Percentiles rank a stretch among this genome's conserved stretches.
Evolutionary conservation across 352 stramenopile species (phyloP).

Genomic region (Pythium vanterpoolii): DNA sequence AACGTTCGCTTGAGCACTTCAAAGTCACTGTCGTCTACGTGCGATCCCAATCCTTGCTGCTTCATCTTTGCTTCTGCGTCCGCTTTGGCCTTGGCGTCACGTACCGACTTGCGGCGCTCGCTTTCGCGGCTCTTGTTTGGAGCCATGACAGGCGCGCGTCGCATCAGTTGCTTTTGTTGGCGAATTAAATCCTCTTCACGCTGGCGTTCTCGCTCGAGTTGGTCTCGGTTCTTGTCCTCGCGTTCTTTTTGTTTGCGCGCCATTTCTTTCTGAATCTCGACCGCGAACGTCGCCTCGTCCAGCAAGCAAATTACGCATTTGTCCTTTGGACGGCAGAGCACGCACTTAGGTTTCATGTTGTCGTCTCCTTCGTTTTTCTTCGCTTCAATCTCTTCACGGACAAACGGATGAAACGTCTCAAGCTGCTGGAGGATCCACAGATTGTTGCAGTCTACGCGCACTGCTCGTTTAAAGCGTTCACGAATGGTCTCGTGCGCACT

Average conservation of each 20-base stretch:
- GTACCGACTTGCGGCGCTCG: slow-evolving; percentile 10
- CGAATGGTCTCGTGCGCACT: slow-evolving; percentile 35
- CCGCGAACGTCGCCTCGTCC: slow-evolving; percentile 20
- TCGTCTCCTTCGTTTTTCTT: neutral
- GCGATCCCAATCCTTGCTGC: neutral
- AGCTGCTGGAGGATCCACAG: slow-evolving; percentile 53
- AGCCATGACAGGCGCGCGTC: neutral
- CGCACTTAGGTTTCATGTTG: slow-evolving; percentile 8
- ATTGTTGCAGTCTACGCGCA: slow-evolving; percentile 46
- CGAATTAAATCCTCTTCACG: slow-evolving; percentile 11
- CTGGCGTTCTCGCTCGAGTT: slow-evolving; percentile 12
- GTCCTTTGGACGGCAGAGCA: slow-evolving; percentile 28
- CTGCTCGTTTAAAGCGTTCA: slow-evolving; percentile 51
- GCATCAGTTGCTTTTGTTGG: slow-evolving; percentile 19
- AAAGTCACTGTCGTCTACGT: slow-evolving; percentile 4
- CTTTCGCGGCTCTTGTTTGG: slow-evolving; percentile 15
- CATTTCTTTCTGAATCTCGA: slow-evolving; percentile 19
- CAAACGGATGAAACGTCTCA: slow-evolving; percentile 63
- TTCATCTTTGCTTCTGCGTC: slow-evolving; percentile 8
- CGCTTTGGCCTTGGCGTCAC: slow-evolving; percentile 18
- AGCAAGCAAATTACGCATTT: slow-evolving; percentile 26
- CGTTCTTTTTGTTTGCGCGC: slow-evolving; percentile 11
- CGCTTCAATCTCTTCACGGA: slow-evolving; percentile 13
- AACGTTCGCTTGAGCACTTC: slow-evolving; percentile 15
- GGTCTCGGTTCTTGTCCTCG: slow-evolving; percentile 16